A percentile compares a stretch with the other conserved stretches of the same genome.
Conservation (phyloP, 768 basidiomycete species). For the Suillus subluteus region DNA sequence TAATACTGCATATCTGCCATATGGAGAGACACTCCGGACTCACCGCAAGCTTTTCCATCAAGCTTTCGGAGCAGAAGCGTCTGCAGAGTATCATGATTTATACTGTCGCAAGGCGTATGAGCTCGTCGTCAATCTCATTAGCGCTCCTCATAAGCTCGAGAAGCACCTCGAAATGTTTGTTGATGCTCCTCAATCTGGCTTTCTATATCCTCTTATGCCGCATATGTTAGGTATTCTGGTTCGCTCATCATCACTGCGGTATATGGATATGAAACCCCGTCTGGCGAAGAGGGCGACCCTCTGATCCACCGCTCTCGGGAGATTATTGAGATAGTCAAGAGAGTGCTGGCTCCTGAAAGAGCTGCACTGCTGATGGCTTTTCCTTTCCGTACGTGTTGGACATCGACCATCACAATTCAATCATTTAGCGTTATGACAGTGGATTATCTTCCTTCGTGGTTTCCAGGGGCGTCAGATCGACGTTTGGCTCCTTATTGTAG, state of each 20-base stretch:
- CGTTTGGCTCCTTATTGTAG: background rate
- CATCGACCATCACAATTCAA: no score
- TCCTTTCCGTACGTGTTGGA: conserved; percentile 11
- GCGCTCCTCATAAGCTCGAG: conserved; percentile 6
- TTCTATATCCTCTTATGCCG: background rate
- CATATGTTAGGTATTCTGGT: conserved; percentile 14
- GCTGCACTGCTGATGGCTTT: conserved; percentile 12
- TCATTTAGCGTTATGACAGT: conserved; percentile 6
- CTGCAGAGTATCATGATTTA: conserved; percentile 15
- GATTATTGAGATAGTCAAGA: background rate
- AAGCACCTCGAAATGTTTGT: conserved; percentile 19
- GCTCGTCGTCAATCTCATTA: conserved; percentile 15
- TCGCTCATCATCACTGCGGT: conserved; percentile 27
- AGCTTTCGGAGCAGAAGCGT: conserved; percentile 14
- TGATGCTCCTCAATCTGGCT: background rate
- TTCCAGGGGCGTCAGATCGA: conserved; percentile 13
- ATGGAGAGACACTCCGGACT: conserved; percentile 23
- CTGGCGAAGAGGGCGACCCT: conserved; percentile 1
- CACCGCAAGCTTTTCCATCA: conserved; percentile 28
- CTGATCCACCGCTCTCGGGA: conserved; percentile 7
- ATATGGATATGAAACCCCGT: conserved; percentile 12
- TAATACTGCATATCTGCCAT: conserved; percentile 21
- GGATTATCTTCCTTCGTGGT: conserved; percentile 17
- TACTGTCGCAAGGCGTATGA: conserved; percentile 13
- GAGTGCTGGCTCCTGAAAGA: conserved; percentile 9